Evolutionary conservation across 225 moss, liverwort and hornwort species (phyloP).

Genomic region (Straminergon stramineum): DNA sequence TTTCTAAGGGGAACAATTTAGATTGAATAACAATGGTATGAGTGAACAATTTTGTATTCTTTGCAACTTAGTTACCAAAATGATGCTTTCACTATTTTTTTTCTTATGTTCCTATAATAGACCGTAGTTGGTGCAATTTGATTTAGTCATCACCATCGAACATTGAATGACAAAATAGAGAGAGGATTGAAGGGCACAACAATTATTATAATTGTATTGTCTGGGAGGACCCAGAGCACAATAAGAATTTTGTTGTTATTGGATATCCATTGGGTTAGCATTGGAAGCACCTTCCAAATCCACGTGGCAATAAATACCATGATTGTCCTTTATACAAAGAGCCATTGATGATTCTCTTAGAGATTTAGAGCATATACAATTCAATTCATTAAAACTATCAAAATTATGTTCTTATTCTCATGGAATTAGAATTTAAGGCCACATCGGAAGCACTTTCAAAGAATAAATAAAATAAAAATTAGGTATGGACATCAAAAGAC

Average conservation of each 20-base stretch:
- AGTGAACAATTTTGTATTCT: fast-evolving
- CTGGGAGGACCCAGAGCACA: neutral
- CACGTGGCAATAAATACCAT: fast-evolving
- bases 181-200: neutral
- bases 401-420: neutral
- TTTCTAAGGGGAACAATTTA: fast-evolving
- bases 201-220: fast-evolving
- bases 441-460: fast-evolving
- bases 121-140: fast-evolving
- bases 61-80: neutral
- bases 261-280: fast-evolving
- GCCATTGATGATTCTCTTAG: neutral
- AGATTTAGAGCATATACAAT: neutral
- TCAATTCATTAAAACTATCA: neutral
- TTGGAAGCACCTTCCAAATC: neutral
- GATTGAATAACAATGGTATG: too few relatives aligned
- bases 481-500: neutral
- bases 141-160: neutral
- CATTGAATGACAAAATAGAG: neutral
- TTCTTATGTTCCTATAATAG: neutral
- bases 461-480: neutral
- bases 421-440: neutral
- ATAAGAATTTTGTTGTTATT: neutral
- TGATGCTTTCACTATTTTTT: neutral
- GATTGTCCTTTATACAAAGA: too few relatives aligned